phyloP scores from a whole-genome alignment of 2,329 filamentous ascomycete species.

The Diaporthe aspalathi region DNA sequence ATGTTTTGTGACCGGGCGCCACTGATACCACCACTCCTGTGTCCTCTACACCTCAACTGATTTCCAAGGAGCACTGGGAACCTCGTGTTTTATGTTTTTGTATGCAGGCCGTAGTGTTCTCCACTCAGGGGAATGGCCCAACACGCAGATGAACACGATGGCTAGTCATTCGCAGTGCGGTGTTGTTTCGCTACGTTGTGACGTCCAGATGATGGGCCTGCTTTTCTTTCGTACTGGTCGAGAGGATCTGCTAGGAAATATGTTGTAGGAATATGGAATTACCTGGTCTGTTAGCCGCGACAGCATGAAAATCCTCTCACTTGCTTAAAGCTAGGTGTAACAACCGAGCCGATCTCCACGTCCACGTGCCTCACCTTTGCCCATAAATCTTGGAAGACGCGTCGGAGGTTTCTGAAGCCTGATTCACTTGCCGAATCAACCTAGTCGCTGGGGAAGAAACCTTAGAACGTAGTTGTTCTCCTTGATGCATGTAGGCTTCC shows the following conservation, averaged over 20 bases:
- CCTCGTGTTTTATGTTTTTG: not conserved
- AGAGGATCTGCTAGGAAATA: not conserved
- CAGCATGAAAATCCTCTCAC: not conserved
- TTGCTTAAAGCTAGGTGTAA: not conserved
- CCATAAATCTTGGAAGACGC: not conserved
- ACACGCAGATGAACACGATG: not conserved
- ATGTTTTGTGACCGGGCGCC: not conserved
- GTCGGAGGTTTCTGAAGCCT: slow-evolving; percentile 6
- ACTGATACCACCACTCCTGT: not conserved
- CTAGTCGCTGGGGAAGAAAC: not conserved
- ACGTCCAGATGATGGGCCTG: too few species aligned
- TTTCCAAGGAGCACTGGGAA: not conserved
- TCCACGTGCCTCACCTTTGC: not conserved
- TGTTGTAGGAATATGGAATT: not conserved
- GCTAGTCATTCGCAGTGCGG: not conserved
- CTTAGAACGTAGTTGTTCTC: not conserved
- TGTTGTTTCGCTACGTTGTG: not conserved
- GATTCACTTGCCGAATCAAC: not conserved
- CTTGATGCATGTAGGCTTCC: not conserved
- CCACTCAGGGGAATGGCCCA: not conserved
- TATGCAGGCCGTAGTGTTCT: not conserved
- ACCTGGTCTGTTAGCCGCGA: not conserved
- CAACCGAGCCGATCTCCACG: not conserved
- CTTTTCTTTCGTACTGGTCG: not conserved
- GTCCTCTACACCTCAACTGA: not conserved